These are phyloP conservation scores for Scutellaria barbata DNA, from an alignment of 257 asterid species.

Conservation along the genomic window DNA sequence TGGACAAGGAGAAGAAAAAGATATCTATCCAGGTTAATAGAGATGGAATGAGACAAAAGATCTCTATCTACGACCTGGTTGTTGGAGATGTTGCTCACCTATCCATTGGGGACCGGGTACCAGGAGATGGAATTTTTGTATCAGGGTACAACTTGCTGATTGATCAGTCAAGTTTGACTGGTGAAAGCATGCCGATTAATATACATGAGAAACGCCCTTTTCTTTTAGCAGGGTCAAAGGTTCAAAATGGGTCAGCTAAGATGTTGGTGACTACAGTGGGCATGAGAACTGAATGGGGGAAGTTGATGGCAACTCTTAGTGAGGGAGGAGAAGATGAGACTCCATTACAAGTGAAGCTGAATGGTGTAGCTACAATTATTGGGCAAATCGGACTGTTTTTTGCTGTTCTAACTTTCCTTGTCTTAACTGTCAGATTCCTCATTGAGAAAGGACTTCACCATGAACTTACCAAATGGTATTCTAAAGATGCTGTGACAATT, in stretches of 20 bases:
- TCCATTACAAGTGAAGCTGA: conserved; percentile 91
- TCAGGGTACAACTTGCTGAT: conserved; percentile 77
- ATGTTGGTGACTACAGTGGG: conserved; percentile 97
- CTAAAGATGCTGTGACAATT: conserved; percentile 69
- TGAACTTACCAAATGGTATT: conserved; percentile 69
- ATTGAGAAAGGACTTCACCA: conserved; percentile 62
- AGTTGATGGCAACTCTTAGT: conserved; percentile 88
- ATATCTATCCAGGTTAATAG: conserved; percentile 80
- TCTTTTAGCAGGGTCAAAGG: conserved; percentile 81
- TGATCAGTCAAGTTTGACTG: conserved; percentile 91
- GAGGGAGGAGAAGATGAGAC: conserved; percentile 98
- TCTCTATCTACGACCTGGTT: conserved; percentile 78
- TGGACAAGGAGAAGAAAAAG: conserved; percentile 97
- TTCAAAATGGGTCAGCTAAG: conserved; percentile 85
- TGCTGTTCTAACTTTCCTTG: conserved; percentile 73
- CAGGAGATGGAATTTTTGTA: conserved; percentile 83
- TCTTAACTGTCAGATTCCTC: conserved; percentile 63
- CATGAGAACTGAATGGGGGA: conserved; percentile 99
- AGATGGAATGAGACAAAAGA: conserved; percentile 78
- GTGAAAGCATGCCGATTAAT: conserved; percentile 81
- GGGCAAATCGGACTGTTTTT: conserved; percentile 86
- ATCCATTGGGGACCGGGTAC: conserved; percentile 79
- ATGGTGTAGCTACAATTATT: conserved; percentile 91
- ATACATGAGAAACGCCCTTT: conserved; percentile 73
- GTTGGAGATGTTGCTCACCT: conserved; percentile 90